Evolutionary conservation across 371 early-diverging fungal species (phyloP).

Genomic region (Choanephora cucurbitarum): DNA sequence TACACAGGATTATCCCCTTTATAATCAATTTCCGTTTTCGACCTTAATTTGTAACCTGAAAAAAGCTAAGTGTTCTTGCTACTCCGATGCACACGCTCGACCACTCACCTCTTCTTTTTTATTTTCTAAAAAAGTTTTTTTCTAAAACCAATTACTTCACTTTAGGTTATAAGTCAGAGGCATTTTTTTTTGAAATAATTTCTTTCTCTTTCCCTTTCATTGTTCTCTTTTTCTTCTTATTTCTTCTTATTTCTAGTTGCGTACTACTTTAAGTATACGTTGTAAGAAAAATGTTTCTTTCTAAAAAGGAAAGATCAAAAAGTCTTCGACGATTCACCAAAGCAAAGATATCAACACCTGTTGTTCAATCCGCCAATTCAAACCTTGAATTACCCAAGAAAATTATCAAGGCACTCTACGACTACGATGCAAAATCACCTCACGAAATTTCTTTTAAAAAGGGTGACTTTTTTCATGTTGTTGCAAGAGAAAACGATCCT

Average conservation of each 20-base stretch:
- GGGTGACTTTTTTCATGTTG: constrained; percentile 92
- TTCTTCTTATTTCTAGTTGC: not conserved
- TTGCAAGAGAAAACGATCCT: constrained; percentile 73
- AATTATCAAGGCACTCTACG: constrained; percentile 80
- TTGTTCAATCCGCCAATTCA: constrained; percentile 22
- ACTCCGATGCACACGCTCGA: too few species aligned
- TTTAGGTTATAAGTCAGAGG: too few species aligned
- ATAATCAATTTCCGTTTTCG: too few species aligned
- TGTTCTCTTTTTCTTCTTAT: not conserved
- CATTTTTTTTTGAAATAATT: too few species aligned
- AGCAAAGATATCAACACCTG: constrained; percentile 49
- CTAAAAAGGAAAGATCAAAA: constrained; percentile 42
- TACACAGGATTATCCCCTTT: too few species aligned
- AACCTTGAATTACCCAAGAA: constrained; percentile 65
- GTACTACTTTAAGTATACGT: too few species aligned
- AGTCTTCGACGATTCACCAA: constrained; percentile 40
- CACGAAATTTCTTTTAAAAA: constrained; percentile 78
- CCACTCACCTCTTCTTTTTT: constrained; percentile 4
- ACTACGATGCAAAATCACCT: constrained; percentile 65
- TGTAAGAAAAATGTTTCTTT: constrained; percentile 24
- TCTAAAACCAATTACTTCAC: too few species aligned
- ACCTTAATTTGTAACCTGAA: too few species aligned
- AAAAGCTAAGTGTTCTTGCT: too few species aligned
- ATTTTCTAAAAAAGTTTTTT: not conserved
- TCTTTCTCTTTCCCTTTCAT: too few species aligned